Base-by-base conservation (phyloP, 805 yeast species). In the Candida ponderosae region DNA sequence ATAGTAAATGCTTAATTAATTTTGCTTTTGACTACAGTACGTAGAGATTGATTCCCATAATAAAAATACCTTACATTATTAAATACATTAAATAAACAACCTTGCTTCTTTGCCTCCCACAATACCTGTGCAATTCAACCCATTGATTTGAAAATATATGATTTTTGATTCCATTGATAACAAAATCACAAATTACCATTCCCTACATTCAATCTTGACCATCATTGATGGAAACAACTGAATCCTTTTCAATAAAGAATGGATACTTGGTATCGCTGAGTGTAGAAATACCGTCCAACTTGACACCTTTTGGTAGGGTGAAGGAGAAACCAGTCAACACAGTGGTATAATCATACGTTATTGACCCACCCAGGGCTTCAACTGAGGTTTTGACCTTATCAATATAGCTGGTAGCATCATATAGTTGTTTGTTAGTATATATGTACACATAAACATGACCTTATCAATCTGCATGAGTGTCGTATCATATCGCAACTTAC, bases 321-420 rank as follows among this genome's bases (percentile, higher is more conserved):
- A 70, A 59, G 6, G 73, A 59, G 50, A 72, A 71, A 1, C 79
- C 79, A 38, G 70, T 66, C 30, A 72, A 53, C 11, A 70, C 58
- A 4, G 65, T 60, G 34, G 57, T 50, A 52, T 69, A 72, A 40
- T 71, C 75, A 43, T 69, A 71, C 15, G 66, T 65, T 34, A 74
- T 62, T 15, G 43, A 46, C 4, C 73, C 78, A 7, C 75, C 76
- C 7, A 66, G 40, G 11, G 51, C 47, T 29, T 52, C 44, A 20
- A 72, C 57, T 24, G 57, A 46, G 11, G 50, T 38, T 34, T 60
- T 64, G 9, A 70, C 54, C 4, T 51, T 50, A 5, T 52, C 46
- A 14, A 65, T 50, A 28, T 53, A 49, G 6, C 51, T 9, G 9
- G n/a, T n/a, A n/a, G n/a, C n/a, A 19, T n/a, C 13, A 4, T 14